These are phyloP conservation scores for Pythium insidiosum DNA, from an alignment of 352 stramenopile genomes.

Conservation along the genomic window DNA sequence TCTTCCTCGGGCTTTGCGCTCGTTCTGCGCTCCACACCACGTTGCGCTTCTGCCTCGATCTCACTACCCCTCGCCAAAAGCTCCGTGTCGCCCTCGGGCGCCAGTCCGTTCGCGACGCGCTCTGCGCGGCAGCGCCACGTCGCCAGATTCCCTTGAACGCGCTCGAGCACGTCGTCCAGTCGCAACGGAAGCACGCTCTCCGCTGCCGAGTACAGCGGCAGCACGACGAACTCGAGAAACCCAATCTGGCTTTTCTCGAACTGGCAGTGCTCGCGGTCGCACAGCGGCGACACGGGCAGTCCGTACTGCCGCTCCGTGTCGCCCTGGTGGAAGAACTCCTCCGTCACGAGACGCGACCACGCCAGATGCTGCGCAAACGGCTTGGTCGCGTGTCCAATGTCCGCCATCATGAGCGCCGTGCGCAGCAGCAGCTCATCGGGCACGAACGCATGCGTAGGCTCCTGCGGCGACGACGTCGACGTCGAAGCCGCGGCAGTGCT, in stretches of 20 bases:
- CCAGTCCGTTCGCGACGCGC: constrained; percentile 9
- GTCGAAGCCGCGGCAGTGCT: neutral
- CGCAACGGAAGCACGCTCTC: constrained; percentile 35
- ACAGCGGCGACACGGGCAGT: constrained; percentile 54
- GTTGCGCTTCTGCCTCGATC: no score
- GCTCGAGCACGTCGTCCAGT: constrained; percentile 40
- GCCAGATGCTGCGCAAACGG: constrained; percentile 42
- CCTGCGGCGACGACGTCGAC: neutral
- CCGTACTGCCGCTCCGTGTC: constrained; percentile 50
- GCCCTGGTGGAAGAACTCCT: constrained; percentile 67
- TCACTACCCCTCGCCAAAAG: no score
- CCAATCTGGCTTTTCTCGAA: constrained; percentile 69
- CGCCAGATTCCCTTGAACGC: constrained; percentile 34
- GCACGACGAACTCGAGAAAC: constrained; percentile 67
- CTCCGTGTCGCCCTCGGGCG: no score
- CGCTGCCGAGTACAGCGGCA: constrained; percentile 48
- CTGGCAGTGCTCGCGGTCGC: constrained; percentile 34
- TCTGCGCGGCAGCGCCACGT: constrained; percentile 33
- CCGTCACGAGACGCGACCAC: constrained; percentile 51
- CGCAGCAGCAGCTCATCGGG: constrained; percentile 48
- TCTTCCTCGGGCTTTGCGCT: neutral
- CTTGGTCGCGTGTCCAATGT: constrained; percentile 61
- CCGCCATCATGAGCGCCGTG: constrained; percentile 72
- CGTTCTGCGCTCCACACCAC: neutral
- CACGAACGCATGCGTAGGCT: neutral